phyloP scores from a whole-genome alignment of 228 moss, liverwort and hornwort species.

The Sphagnum fallax region DNA sequence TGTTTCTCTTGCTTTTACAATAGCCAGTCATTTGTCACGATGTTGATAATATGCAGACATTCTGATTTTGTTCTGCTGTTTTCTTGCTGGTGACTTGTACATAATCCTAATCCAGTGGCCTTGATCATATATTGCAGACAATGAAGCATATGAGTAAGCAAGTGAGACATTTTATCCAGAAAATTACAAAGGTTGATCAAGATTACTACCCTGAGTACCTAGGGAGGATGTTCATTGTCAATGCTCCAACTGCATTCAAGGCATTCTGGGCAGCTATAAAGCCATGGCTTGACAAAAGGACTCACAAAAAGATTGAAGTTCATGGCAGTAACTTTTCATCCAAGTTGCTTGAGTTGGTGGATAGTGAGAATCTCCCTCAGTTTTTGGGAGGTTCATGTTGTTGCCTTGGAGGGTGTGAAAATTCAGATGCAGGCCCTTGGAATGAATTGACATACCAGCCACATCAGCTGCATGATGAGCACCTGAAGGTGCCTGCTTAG shows the following conservation, averaged over 20 bases:
- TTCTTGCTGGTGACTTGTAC: no score
- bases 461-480: no score
- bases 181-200: slow-evolving; percentile 42
- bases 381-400: slow-evolving; percentile 38
- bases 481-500: no score
- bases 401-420: slow-evolving; percentile 36
- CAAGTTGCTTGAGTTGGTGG: slow-evolving; percentile 39
- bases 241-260: slow-evolving; percentile 48
- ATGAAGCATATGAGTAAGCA: slow-evolving; percentile 50
- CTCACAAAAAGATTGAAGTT: slow-evolving; percentile 43
- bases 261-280: slow-evolving; percentile 42
- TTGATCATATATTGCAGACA: slow-evolving; percentile 12
- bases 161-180: slow-evolving; percentile 43
- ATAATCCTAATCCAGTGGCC: no score
- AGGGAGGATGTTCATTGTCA: slow-evolving; percentile 44
- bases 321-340: slow-evolving; percentile 37
- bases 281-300: slow-evolving; percentile 50
- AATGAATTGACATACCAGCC: slow-evolving; percentile 15
- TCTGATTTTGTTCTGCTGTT: no score
- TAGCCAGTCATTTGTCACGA: no score
- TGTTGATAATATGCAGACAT: no score
- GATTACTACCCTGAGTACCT: slow-evolving; percentile 45
- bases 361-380: slow-evolving; percentile 38
- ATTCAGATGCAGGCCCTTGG: slow-evolving; percentile 45
- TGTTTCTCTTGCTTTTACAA: no score